Evolutionary conservation across 768 basidiomycete species (phyloP).

Genomic region (Dentipellis fragilis): DNA sequence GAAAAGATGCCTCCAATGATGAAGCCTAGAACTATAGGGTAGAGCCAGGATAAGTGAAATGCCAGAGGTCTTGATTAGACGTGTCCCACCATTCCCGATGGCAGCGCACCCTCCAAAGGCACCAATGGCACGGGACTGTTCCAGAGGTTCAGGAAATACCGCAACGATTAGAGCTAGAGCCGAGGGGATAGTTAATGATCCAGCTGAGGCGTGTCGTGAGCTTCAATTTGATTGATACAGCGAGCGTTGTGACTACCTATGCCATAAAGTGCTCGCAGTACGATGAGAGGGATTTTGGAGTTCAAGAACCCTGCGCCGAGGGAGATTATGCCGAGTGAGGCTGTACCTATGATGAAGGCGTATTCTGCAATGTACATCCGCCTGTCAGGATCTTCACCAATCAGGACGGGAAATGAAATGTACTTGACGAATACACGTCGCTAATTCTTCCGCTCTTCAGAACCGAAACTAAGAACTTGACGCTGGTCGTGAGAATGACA

Average conservation of each 20-base stretch:
- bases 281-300: neutral
- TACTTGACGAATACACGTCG: constrained; percentile 24
- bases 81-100: constrained; percentile 29
- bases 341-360: neutral
- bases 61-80: no score
- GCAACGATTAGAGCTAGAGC: constrained; percentile 33
- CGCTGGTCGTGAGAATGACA: no score
- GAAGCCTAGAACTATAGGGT: constrained; percentile 20
- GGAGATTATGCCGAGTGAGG: neutral
- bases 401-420: neutral
- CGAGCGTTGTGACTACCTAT: neutral
- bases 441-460: constrained; percentile 22
- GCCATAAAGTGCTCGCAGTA: neutral
- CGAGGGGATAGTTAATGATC: constrained; percentile 33
- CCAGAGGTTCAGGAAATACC: constrained; percentile 32
- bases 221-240: neutral
- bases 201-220: constrained; percentile 17
- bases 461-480: neutral
- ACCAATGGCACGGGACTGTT: constrained; percentile 34
- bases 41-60: neutral
- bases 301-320: neutral
- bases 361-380: neutral
- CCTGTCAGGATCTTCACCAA: no score
- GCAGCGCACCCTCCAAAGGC: constrained; percentile 36
- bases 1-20: constrained; percentile 29